Evolutionary conservation across 306 rosid genomes (phyloP).

Genomic region (Dryas octopetala): DNA sequence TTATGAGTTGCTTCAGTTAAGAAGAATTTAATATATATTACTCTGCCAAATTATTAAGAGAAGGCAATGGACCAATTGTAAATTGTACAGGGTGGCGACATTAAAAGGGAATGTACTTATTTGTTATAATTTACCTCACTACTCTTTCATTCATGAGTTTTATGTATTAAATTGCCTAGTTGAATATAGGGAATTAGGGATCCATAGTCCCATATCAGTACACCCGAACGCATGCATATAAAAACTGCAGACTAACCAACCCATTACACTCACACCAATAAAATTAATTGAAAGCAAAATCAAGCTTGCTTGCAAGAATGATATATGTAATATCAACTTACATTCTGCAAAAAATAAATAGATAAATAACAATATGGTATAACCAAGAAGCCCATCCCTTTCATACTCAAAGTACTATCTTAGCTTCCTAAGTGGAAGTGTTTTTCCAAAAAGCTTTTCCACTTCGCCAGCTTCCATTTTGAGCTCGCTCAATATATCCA

Average conservation of each 20-base stretch:
- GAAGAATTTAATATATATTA: not conserved
- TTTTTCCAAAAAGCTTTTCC: constrained; percentile 68
- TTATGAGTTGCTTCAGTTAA: not conserved
- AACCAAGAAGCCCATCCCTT: constrained; percentile 8
- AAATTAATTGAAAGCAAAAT: not conserved
- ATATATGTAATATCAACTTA: constrained; percentile 6
- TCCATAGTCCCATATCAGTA: not conserved
- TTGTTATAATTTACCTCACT: not conserved
- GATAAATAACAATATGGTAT: constrained; percentile 11
- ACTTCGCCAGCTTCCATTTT: constrained; percentile 82
- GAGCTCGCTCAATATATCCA: constrained; percentile 57
- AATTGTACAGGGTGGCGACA: not conserved
- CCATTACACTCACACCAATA: not conserved
- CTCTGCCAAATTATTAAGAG: not conserved
- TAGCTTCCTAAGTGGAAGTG: constrained; percentile 74
- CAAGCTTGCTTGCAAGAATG: not conserved
- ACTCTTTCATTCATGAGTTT: not conserved
- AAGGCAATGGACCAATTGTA: not conserved
- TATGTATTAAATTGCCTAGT: not conserved
- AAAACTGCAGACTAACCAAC: not conserved
- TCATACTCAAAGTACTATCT: constrained; percentile 36
- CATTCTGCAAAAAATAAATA: constrained; percentile 16
- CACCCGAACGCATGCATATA: too few species aligned
- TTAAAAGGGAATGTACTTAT: not conserved
- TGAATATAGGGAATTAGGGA: not conserved